Base-by-base conservation (phyloP, 139 green algal genomes). In the Auxenochlorella pyrenoidosa region DNA sequence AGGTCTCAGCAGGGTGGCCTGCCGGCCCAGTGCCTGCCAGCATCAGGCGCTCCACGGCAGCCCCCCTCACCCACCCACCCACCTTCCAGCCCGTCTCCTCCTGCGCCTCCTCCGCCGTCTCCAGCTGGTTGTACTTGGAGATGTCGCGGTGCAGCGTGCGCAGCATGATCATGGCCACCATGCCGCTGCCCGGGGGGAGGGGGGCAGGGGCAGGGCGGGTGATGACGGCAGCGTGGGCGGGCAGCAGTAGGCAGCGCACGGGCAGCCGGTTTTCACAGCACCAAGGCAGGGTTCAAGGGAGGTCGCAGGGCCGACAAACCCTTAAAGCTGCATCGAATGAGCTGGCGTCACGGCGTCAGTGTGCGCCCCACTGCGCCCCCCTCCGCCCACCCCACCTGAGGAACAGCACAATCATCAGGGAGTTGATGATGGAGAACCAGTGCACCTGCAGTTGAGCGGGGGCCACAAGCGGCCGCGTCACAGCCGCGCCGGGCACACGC, bases 131-230 rank as follows among this genome's bases (percentile, higher is more conserved):
- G 97, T 93, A 99, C 90, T 97, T 96, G 22, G 94, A 95, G 90
- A 99, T 99, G 87, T 99, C 97, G 30, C 96, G 92, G 85, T 95
- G 94, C 81, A 99, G 94, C 5, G 96, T 99, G 80, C 98, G 93
- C 90, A 98, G 91, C 95, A 99, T 99, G 93, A 99, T 99, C 95
- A 99, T 98, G 72, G 97, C 98, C 30, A 99, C 96, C 97, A 99
- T 99, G 86, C 95, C 98, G 44, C 66, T 85, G 80, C 47, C 0
- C 19, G 40, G 22, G 2, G 68, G 22, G 41, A 38, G 40, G 24
- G 0, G n/a, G 54, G 41, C 40, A 36, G 40, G 38, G 72, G 40
- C 6, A 51, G 75, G 47, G 47, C 8, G 47, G 47, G 47, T 54
- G 43, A 3, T 30, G 51, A 40, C 5, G 32, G n/a, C 15, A 59